Percentiles rank a stretch among this genome's conserved stretches.
Conservation (phyloP, 2,329 filamentous ascomycete genomes). For the Hymenotorrendiella dingleyae region DNA sequence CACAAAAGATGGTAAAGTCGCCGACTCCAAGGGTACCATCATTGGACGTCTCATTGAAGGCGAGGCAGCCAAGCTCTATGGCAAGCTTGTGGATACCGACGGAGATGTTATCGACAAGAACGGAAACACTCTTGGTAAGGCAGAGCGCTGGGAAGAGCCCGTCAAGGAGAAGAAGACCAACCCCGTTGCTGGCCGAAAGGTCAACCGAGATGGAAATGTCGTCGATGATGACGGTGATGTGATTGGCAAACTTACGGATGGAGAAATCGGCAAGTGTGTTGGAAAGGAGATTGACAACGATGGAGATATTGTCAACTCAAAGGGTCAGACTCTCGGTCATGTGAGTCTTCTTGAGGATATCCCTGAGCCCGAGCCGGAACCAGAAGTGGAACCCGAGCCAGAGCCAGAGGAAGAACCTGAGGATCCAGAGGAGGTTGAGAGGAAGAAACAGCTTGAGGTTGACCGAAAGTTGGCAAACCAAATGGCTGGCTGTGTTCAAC, state of each 20-base stretch:
- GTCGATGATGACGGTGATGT: constrained; percentile 53
- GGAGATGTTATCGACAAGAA: constrained; percentile 78
- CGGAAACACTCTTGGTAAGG: constrained; percentile 51
- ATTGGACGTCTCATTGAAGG: constrained; percentile 68
- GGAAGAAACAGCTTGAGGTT: constrained; percentile 51
- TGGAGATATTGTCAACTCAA: constrained; percentile 65
- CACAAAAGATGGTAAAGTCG: constrained; percentile 62
- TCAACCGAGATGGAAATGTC: constrained; percentile 55
- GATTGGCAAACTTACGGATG: constrained; percentile 62
- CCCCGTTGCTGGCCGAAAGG: constrained; percentile 46
- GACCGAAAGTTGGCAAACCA: constrained; percentile 73
- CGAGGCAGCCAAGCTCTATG: constrained; percentile 65
- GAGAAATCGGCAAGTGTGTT: constrained; percentile 56
- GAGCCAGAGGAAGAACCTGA: constrained; percentile 42
- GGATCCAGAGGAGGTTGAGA: constrained; percentile 47
- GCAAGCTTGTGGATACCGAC: constrained; percentile 72
- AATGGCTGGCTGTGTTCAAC: constrained; percentile 66
- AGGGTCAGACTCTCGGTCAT: constrained; percentile 61
- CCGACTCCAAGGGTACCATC: constrained; percentile 60
- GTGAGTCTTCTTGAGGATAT: constrained; percentile 60
- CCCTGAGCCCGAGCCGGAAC: constrained; percentile 35
- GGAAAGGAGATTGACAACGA: constrained; percentile 67
- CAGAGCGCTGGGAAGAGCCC: constrained; percentile 54
- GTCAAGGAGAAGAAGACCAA: constrained; percentile 47
- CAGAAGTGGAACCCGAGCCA: constrained; percentile 34